Evolutionary conservation across 2,329 filamentous ascomycete genomes (phyloP).

Genomic region (Dichotomopilus funicola): DNA sequence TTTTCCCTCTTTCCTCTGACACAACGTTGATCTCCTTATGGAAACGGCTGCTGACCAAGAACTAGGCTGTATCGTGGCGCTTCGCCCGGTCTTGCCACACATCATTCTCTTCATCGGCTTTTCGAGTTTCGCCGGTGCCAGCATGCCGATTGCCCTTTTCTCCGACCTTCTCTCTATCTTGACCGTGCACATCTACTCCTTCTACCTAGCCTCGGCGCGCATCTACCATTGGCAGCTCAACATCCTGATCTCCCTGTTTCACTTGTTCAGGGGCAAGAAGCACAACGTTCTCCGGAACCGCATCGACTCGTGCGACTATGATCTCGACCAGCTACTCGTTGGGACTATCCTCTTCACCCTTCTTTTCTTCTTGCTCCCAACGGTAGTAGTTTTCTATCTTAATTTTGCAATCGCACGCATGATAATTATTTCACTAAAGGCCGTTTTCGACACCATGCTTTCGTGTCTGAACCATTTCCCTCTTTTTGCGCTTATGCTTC

Average conservation of each 20-base stretch:
- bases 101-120: constrained; percentile 91
- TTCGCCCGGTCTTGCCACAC: constrained; percentile 74
- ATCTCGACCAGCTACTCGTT: constrained; percentile 90
- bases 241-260: constrained; percentile 95
- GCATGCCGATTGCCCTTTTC: constrained; percentile 92
- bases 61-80: constrained; percentile 65
- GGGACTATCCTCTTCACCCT: constrained; percentile 96
- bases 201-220: constrained; percentile 91
- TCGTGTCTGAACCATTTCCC: constrained; percentile 97
- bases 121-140: constrained; percentile 90
- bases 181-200: constrained; percentile 94
- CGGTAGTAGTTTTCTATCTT: constrained; percentile 92
- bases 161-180: constrained; percentile 87
- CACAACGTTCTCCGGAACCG: constrained; percentile 94
- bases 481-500: constrained; percentile 91
- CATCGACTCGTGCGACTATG: constrained; percentile 98
- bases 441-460: constrained; percentile 80
- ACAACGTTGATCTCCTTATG: too few species aligned
- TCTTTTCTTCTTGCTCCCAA: constrained; percentile 89
- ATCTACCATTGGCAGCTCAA: constrained; percentile 99
- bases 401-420: constrained; percentile 93
- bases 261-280: constrained; percentile 96
- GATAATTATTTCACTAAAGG: constrained; percentile 90
- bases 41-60: constrained; percentile 19
- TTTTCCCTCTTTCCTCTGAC: too few species aligned